Conservation (phyloP, 345 rosid species). For the Nasturtium officinale region DNA sequence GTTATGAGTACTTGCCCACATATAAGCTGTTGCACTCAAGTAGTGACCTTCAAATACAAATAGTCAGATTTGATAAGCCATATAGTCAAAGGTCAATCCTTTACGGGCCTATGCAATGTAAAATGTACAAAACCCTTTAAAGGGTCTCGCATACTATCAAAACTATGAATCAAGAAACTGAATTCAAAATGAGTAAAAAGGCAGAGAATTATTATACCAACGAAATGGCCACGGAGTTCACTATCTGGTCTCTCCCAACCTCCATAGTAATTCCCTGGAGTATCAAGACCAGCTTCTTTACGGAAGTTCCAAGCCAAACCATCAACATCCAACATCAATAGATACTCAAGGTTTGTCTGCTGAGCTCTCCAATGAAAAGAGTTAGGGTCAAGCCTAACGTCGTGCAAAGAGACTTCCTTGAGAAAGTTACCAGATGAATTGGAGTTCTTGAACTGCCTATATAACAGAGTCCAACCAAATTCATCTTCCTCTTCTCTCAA, state of each 20-base stretch:
- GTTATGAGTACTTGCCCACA: slow-evolving; percentile 95
- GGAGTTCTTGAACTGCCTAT: slow-evolving; percentile 66
- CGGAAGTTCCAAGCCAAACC: slow-evolving; percentile 81
- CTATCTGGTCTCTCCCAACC: slow-evolving; percentile 77
- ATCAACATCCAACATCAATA: slow-evolving; percentile 83
- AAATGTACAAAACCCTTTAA: not conserved
- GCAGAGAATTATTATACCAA: slow-evolving; percentile 53
- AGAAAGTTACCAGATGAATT: slow-evolving; percentile 50
- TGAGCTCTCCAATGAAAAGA: slow-evolving; percentile 76
- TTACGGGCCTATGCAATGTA: not conserved
- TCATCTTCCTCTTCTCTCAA: slow-evolving; percentile 70
- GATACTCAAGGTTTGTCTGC: slow-evolving; percentile 83
- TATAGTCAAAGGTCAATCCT: slow-evolving; percentile 1
- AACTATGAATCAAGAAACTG: slow-evolving; percentile 9
- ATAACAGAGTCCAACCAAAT: slow-evolving; percentile 68
- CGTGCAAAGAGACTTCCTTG: slow-evolving; percentile 75
- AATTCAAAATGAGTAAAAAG: not conserved
- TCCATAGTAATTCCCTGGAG: slow-evolving; percentile 70
- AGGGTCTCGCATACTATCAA: slow-evolving; percentile 17
- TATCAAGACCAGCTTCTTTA: slow-evolving; percentile 70
- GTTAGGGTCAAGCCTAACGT: slow-evolving; percentile 68
- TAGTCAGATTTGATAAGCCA: not conserved
- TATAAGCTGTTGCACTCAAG: slow-evolving; percentile 83
- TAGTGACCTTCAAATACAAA: slow-evolving; percentile 74
- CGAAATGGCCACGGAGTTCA: slow-evolving; percentile 96